Percentiles rank a stretch among this genome's conserved stretches.
Conservation (phyloP, 2,329 filamentous ascomycete species). For the Pseudogymnoascus sp. region DNA sequence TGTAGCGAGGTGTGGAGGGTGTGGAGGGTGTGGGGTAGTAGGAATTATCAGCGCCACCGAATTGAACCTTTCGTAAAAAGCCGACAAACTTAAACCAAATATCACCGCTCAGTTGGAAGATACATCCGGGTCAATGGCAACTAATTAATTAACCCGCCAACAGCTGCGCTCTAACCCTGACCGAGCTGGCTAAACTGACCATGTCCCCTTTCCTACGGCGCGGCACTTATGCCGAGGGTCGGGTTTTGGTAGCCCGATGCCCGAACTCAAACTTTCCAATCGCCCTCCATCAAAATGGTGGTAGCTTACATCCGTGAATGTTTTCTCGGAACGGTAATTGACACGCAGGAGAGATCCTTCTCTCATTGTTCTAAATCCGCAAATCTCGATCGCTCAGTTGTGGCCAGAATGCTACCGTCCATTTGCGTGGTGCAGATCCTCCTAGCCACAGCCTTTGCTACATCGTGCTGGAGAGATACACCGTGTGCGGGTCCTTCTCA, state of each 20-base stretch:
- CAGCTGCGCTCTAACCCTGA: background rate
- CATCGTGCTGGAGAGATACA: conserved; percentile 46
- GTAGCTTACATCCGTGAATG: background rate
- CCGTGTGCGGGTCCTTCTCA: conserved; percentile 42
- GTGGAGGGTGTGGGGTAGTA: no score
- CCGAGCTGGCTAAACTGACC: background rate
- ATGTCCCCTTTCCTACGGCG: background rate
- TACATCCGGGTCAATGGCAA: background rate
- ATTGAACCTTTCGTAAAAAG: background rate
- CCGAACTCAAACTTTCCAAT: background rate
- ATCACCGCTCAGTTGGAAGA: background rate
- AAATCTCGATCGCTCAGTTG: background rate
- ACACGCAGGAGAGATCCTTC: background rate
- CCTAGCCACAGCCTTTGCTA: conserved; percentile 1
- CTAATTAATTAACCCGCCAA: background rate
- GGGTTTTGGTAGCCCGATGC: background rate
- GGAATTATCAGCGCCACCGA: no score
- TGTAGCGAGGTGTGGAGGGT: no score
- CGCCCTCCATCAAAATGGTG: background rate
- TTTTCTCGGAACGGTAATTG: background rate
- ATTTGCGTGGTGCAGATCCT: background rate
- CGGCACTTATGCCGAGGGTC: background rate
- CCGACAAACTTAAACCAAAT: background rate
- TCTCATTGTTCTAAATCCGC: background rate
- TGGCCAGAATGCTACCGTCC: background rate